phyloP scores from a whole-genome alignment of 305 asterid genomes.

The Galium porrigens region DNA sequence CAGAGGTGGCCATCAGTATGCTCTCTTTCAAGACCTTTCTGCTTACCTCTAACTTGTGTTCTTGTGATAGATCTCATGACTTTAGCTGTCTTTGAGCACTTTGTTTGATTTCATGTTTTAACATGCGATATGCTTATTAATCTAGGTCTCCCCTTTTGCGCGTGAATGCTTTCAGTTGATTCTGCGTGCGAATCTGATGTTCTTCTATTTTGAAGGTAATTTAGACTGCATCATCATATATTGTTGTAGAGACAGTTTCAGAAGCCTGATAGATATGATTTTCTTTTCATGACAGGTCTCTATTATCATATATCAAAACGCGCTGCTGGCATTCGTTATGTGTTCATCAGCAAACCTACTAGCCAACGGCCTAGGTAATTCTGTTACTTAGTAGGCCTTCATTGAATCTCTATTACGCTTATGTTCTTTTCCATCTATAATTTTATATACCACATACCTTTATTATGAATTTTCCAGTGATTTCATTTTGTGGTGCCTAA shows the following conservation, averaged over 20 bases:
- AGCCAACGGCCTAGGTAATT: slow-evolving; percentile 82
- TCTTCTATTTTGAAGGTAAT: slow-evolving; percentile 94
- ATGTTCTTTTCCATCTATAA: slow-evolving; percentile 3
- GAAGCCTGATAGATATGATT: slow-evolving; percentile 10
- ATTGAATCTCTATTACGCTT: background rate
- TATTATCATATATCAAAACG: slow-evolving; percentile 89
- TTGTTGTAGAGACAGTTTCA: slow-evolving; percentile 7
- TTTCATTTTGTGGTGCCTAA: slow-evolving; percentile 2
- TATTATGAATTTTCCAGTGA: background rate
- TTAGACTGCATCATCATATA: slow-evolving; percentile 7
- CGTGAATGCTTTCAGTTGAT: slow-evolving; percentile 65
- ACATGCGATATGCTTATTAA: slow-evolving; percentile 3
- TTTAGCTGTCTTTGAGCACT: background rate
- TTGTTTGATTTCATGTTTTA: background rate
- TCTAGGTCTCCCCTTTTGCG: slow-evolving; percentile 66
- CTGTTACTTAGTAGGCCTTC: slow-evolving; percentile 3
- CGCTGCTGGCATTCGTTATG: slow-evolving; percentile 79
- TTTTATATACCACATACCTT: background rate
- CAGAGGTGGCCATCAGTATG: slow-evolving; percentile 94
- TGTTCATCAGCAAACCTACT: slow-evolving; percentile 74
- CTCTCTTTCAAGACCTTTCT: slow-evolving; percentile 25
- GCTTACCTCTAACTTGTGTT: background rate
- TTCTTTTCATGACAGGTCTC: slow-evolving; percentile 41
- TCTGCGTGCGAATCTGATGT: slow-evolving; percentile 86
- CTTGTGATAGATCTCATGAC: background rate